Evolutionary conservation across 1,284 basidiomycete species (phyloP), one percentile per base, ranked within the genome.

Genomic region (Apiotrichum laibachii): DNA sequence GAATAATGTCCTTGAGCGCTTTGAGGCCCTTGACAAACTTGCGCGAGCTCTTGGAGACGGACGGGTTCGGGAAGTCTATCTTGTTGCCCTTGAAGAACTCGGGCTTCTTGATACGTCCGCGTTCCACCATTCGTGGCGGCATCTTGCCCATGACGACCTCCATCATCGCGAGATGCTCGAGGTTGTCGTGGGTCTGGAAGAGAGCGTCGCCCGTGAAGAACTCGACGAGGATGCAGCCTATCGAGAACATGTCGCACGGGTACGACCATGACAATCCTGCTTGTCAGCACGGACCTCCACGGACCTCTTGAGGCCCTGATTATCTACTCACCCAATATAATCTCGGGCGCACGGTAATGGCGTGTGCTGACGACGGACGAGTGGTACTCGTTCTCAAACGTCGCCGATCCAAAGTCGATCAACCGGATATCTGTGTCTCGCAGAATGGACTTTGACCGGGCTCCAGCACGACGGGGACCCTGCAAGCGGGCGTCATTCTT

Each of bases 161-260:
- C 96, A 99, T 99, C 96, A 99, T 99, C 46, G 96, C 96, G 9
- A 99, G 85, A 77, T 99, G 96, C 75, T 99, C 96, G 13, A 99
- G 84, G 75, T 99, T 99, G 80, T 99, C 95, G 73, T 98, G 95
- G 0, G 96, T 99, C 78, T 99, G 96, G 81, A 98, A 99, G 35
- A 99, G 83, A 5, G 96, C 96, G 48, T 95, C 87, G 39, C 96
- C 96, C 3, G 96, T 99, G 80, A 88, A 96, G 76, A 99, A 98
- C 78, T 99, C 96, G 62, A 99, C 92, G 16, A 99, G 85, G 68
- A 99, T 99, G 80, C 96, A 99, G 9, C 96, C 96, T 55, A 99
- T 85, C 13, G 96, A 99, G 81, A 97, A 99, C 33, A 90, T 92
- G 79, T 99, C 96, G 79, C 96, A 99, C 0, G 96, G 94, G 77